These are phyloP conservation scores for Extremus antarcticus DNA, from an alignment of 495 filamentous ascomycete species.

Conservation along the genomic window DNA sequence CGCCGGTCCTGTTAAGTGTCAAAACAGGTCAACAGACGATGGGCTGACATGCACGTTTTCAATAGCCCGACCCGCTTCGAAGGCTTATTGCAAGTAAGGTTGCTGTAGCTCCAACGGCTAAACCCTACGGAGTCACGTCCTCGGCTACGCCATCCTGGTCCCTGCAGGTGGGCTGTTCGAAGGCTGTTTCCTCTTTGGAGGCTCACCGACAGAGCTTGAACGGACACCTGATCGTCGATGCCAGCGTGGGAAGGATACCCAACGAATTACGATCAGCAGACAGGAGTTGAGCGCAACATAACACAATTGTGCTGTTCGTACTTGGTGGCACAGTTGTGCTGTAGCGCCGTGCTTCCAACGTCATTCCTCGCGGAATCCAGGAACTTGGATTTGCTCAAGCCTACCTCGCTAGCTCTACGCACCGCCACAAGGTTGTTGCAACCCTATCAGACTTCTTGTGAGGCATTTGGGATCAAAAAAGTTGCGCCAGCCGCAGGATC, in stretches of 20 bases:
- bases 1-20: not conserved
- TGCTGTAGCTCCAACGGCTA: not conserved
- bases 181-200: too few species aligned
- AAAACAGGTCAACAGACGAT: not conserved
- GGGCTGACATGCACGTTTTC: not conserved
- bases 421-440: not conserved
- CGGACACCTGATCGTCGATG: too few species aligned
- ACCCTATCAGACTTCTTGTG: not conserved
- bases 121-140: not conserved
- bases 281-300: not conserved
- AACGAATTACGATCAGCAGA: too few species aligned
- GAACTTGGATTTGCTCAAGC: not conserved
- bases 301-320: not conserved
- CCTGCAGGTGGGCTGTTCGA: too few species aligned
- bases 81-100: not conserved
- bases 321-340: not conserved
- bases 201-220: too few species aligned
- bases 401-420: not conserved
- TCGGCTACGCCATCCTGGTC: not conserved
- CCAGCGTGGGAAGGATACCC: too few species aligned
- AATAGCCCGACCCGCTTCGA: not conserved
- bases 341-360: not conserved
- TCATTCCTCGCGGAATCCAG: not conserved
- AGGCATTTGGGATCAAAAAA: not conserved
- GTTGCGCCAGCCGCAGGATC: not conserved